These are phyloP conservation scores for Geotrichum phurueaensis DNA, from an alignment of 1,139 yeast genomes.

Conservation along the genomic window DNA sequence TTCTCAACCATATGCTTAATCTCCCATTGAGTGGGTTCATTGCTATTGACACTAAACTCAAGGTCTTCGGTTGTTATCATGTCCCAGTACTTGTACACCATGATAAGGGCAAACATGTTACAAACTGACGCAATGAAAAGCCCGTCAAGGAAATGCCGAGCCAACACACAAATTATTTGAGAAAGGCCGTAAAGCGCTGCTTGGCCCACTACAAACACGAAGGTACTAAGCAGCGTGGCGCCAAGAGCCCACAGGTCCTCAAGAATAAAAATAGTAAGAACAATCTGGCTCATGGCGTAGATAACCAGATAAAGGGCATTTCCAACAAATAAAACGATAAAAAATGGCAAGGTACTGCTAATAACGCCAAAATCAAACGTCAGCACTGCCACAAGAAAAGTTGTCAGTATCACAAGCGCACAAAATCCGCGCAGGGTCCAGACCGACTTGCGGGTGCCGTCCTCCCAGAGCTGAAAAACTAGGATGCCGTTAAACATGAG, in stretches of 20 bases:
- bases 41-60: slow-evolving; percentile 74
- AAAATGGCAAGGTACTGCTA: slow-evolving; percentile 56
- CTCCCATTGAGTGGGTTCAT: slow-evolving; percentile 41
- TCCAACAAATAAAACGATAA: slow-evolving; percentile 60
- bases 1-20: slow-evolving; percentile 46
- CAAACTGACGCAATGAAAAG: slow-evolving; percentile 76
- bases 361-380: slow-evolving; percentile 10
- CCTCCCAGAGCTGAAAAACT: slow-evolving; percentile 91
- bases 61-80: slow-evolving; percentile 93
- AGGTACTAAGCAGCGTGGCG: slow-evolving; percentile 59
- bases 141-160: slow-evolving; percentile 86
- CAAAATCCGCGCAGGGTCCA: slow-evolving; percentile 49
- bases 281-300: slow-evolving; percentile 64
- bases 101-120: slow-evolving; percentile 78
- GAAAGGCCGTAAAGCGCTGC: slow-evolving; percentile 66
- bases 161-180: slow-evolving; percentile 55
- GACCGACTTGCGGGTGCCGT: slow-evolving; percentile 57
- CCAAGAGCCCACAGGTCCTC: slow-evolving; percentile 86
- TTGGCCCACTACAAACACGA: slow-evolving; percentile 80
- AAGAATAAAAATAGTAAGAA: slow-evolving; percentile 62
- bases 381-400: slow-evolving; percentile 44
- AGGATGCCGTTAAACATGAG: slow-evolving; percentile 69
- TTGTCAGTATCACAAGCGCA: slow-evolving; percentile 49
- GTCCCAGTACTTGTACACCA: slow-evolving; percentile 95
- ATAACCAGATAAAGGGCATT: slow-evolving; percentile 60